A percentile compares a stretch with the other conserved stretches of the same genome.
Conservation (phyloP, 371 early-diverging fungal genomes). For the Rhizopus arrhizus region DNA sequence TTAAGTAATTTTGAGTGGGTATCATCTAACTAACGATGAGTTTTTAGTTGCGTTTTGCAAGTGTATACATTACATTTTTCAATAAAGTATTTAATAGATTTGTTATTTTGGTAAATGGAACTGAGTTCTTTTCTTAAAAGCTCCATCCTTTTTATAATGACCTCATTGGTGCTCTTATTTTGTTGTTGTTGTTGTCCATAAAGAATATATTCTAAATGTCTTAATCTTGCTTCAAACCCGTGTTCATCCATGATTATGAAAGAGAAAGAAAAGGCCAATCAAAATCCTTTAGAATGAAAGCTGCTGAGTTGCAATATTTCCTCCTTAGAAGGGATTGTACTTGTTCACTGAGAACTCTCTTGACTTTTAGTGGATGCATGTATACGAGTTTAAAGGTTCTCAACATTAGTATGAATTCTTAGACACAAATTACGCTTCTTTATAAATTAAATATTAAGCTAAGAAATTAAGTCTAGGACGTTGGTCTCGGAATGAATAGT, state of each 20-base stretch:
- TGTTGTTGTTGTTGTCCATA: constrained; percentile 30
- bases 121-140: constrained; percentile 36
- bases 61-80: constrained; percentile 49
- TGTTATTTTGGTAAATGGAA: constrained; percentile 40
- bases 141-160: constrained; percentile 30
- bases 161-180: constrained; percentile 5
- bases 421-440: too few species aligned
- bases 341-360: too few species aligned
- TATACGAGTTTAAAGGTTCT: too few species aligned
- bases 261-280: neutral
- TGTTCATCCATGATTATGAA: constrained; percentile 40
- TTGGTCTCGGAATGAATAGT: too few species aligned
- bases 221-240: constrained; percentile 49
- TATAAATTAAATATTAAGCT: too few species aligned
- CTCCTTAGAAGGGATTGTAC: too few species aligned
- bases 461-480: too few species aligned
- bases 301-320: too few species aligned
- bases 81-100: constrained; percentile 54
- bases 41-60: neutral
- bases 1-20: constrained; percentile 49
- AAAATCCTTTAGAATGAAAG: too few species aligned
- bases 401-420: too few species aligned
- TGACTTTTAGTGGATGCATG: too few species aligned
- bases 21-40: constrained; percentile 34
- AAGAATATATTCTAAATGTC: constrained; percentile 48